These are phyloP conservation scores for Podospora fimiseda DNA, from an alignment of 495 filamentous ascomycete species.

Conservation along the genomic window DNA sequence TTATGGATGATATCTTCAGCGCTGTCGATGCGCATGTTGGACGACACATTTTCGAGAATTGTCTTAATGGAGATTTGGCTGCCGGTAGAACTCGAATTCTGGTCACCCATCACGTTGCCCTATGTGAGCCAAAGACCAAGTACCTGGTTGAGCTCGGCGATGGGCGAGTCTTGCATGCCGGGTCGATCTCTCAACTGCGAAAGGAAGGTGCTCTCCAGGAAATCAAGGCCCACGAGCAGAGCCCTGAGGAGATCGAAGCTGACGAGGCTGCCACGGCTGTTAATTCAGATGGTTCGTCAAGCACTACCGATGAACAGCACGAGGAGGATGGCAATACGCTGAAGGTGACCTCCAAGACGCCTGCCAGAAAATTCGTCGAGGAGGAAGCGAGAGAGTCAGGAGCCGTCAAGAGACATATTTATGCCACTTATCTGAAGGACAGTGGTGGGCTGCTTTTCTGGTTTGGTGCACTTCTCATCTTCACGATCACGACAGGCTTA, in stretches of 20 bases:
- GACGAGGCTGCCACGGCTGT: slow-evolving; percentile 41
- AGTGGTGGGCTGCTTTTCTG: slow-evolving; percentile 62
- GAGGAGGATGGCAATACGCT: slow-evolving; percentile 32
- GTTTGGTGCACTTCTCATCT: slow-evolving; percentile 48
- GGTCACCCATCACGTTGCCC: slow-evolving; percentile 74
- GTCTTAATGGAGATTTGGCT: slow-evolving; percentile 62
- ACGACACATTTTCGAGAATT: slow-evolving; percentile 67
- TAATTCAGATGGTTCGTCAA: slow-evolving; percentile 35
- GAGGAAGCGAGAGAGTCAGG: slow-evolving; percentile 66
- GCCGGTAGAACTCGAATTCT: slow-evolving; percentile 68
- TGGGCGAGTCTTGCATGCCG: slow-evolving; percentile 57
- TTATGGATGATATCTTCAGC: slow-evolving; percentile 84
- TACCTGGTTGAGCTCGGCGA: slow-evolving; percentile 65
- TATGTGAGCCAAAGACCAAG: slow-evolving; percentile 62
- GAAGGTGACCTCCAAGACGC: slow-evolving; percentile 35
- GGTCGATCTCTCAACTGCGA: slow-evolving; percentile 51
- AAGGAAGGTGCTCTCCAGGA: slow-evolving; percentile 49
- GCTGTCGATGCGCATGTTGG: slow-evolving; percentile 70
- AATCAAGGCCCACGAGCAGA: slow-evolving; percentile 53
- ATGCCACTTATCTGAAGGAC: slow-evolving; percentile 55
- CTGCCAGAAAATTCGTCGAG: slow-evolving; percentile 60
- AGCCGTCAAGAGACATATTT: slow-evolving; percentile 55
- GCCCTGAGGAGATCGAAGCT: slow-evolving; percentile 36
- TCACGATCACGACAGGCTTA: slow-evolving; percentile 44
- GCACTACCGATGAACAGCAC: slow-evolving; percentile 16